Evolutionary conservation across 2,329 filamentous ascomycete genomes (phyloP), one percentile per base, ranked within the genome.

Genomic region (Berkeleyomyces basicola): DNA sequence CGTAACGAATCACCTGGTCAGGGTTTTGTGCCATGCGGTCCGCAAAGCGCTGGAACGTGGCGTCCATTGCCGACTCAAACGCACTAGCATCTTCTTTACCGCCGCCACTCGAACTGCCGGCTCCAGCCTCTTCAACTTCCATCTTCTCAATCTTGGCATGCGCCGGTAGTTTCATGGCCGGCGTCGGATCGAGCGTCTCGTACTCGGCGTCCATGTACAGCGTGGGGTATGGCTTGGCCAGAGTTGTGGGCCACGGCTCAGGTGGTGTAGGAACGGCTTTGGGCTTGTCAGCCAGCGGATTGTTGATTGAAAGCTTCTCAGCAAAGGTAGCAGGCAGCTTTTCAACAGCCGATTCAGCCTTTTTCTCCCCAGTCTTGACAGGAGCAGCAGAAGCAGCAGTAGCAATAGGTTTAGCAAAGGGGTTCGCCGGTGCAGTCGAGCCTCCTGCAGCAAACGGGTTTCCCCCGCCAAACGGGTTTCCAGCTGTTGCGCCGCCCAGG

Each of bases 171-270:
- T 80, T 79, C 39, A 74, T 73, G 1, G 67, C 65, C 0, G 80
- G 79, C 2, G 70, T 77, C 68, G 67, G 83, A 66, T 89, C 88
- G 36, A 97, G 81, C 3, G 87, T 88, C 73, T 99, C 93, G 74
- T 89, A 95, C 70, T 96, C 92, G 60, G 92, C 92, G 68, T 97
- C 93, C 53, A 92, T 83, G 75, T 90, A 88, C 70, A 86, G 87
- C 39, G 81, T 75, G 0, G 89, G 86, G 73, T 91, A 97, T 0
- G 90, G 77, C 1, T 77, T 65, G 0, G 89, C 87, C 67, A 88
- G 85, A 0, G 79, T 74, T 1, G 82, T 77, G 46, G 78, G 74
- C 10, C 79, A 70, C 0, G 92, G 92, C 91, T 91, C 97, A 7
- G 89, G 86, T 67, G 90, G 82, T 0, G 80, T 75, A 0, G 71